Conservation (phyloP, 225 moss, liverwort and hornwort species). For the Lunularia cruciata region DNA sequence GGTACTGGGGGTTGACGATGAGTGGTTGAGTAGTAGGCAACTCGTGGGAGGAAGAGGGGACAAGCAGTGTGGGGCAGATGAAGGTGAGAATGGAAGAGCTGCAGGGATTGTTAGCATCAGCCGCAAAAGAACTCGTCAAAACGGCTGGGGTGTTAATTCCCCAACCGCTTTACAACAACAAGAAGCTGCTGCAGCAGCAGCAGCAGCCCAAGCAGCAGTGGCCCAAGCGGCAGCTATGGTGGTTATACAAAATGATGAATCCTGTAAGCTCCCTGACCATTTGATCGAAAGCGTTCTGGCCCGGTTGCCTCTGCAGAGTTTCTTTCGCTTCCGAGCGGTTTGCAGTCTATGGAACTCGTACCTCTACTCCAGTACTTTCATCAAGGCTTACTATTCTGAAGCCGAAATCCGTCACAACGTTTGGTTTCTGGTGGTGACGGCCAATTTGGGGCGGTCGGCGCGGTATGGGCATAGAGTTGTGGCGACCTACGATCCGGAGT, state of each 20-base stretch:
- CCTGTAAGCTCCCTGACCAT: slow-evolving; percentile 51
- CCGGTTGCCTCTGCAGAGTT: slow-evolving; percentile 49
- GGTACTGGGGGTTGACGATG: too few species aligned
- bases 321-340: slow-evolving; percentile 52
- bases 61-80: not conserved
- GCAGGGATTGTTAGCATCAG: not conserved
- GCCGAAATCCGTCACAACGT: slow-evolving; percentile 39
- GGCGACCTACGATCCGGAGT: slow-evolving; percentile 53
- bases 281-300: slow-evolving; percentile 50
- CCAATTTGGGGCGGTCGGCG: slow-evolving; percentile 44
- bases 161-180: too few species aligned
- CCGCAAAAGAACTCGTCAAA: slow-evolving; percentile 18
- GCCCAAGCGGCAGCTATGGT: not conserved
- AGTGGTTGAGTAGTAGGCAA: slow-evolving; percentile 10
- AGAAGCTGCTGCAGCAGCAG: not conserved
- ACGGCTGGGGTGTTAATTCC: slow-evolving; percentile 22
- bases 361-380: slow-evolving; percentile 33
- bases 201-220: not conserved
- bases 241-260: not conserved
- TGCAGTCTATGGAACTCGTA: slow-evolving; percentile 49
- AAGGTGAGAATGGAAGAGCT: not conserved
- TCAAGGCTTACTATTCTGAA: slow-evolving; percentile 40
- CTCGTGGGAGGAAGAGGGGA: slow-evolving; percentile 1
- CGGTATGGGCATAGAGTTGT: slow-evolving; percentile 22
- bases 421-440: slow-evolving; percentile 63